Evolutionary conservation across 306 rosid genomes (phyloP), one percentile per base, ranked within the genome.

Genomic region (Astragalus glycyphyllos): DNA sequence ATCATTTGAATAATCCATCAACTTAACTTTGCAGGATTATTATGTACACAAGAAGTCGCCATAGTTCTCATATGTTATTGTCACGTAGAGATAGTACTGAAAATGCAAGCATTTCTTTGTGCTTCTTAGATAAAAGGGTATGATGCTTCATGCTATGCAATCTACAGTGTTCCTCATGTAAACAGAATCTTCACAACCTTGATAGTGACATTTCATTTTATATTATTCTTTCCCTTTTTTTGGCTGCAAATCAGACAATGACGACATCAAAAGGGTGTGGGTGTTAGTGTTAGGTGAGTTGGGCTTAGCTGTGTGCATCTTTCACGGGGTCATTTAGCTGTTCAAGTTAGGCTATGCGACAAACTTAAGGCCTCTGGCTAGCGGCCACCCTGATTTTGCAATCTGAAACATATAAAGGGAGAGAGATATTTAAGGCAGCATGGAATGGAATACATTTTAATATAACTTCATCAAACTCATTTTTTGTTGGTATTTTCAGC

Each of bases 1-100:
- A 83, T 76, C 91, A 81, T 80, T 49, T 77, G 59, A 83, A 75
- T 51, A 69, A 81, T 50, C 65, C 82, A 38, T 59, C 79, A 53
- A 74, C 77, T 12, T 58, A 51, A 78, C 83, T 63, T 16, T 6
- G 68, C 68, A 62, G 57, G 47, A 62, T 44, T 42, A 31, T 47
- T 62, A 48, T 57, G 73, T 13, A 46, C 13, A 7, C 63, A 20
- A n/a, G 7, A 41, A 69, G 55, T 50, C 23, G 13, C 26, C 73
- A 46, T 72, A 11, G 16, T 58, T 59, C 32, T 34, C 13, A 2
- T 2, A 26, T 26, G 31, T 26, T 26, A 26, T 26, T 71, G 47
- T 50, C 46, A 10, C 56, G 0, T 47, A 51, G 59, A 46, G 69
- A 37, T 48, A 26, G 31, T 26, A 7, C 50, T 37, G 62, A 67